Evolutionary conservation across 352 stramenopile species (phyloP).

Genomic region (Elongisporangium anandrum): DNA sequence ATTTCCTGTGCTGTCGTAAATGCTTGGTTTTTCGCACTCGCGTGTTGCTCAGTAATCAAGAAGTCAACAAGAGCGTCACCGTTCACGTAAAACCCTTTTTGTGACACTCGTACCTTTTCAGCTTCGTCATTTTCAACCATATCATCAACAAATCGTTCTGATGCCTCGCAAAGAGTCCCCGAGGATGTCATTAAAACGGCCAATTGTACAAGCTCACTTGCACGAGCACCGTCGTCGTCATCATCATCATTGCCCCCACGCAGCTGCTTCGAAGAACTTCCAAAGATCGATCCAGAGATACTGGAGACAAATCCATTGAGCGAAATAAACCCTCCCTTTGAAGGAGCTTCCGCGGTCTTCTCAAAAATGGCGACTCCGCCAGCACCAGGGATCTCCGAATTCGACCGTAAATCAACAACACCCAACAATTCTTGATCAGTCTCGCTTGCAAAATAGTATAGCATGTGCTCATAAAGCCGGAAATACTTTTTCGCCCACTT

Average conservation of each 20-base stretch:
- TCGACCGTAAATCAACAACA: slow-evolving; percentile 74
- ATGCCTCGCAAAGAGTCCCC: slow-evolving; percentile 52
- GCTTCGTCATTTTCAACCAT: slow-evolving; percentile 23
- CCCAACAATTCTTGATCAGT: slow-evolving; percentile 79
- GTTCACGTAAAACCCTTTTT: slow-evolving; percentile 75
- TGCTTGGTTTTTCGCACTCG: slow-evolving; percentile 52
- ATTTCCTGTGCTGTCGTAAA: slow-evolving; percentile 75
- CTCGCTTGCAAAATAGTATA: slow-evolving; percentile 88
- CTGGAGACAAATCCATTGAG: slow-evolving; percentile 78
- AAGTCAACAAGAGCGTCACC: slow-evolving; percentile 74
- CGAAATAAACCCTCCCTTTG: slow-evolving; percentile 66
- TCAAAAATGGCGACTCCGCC: slow-evolving; percentile 82
- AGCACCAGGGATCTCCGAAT: slow-evolving; percentile 62
- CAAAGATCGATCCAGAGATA: slow-evolving; percentile 78
- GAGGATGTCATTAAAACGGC: slow-evolving; percentile 72
- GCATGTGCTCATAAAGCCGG: slow-evolving; percentile 81
- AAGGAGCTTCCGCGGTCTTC: slow-evolving; percentile 49
- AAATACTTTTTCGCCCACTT: slow-evolving; percentile 91
- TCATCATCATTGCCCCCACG: slow-evolving; percentile 28
- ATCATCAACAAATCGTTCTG: slow-evolving; percentile 53
- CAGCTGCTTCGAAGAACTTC: slow-evolving; percentile 43
- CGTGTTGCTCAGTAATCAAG: slow-evolving; percentile 55
- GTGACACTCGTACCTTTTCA: slow-evolving; percentile 26
- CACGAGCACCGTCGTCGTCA: slow-evolving; percentile 48
- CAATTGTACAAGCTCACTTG: slow-evolving; percentile 52